Conservation (phyloP, 2,329 filamentous ascomycete species). For the Cercospora sp. region DNA sequence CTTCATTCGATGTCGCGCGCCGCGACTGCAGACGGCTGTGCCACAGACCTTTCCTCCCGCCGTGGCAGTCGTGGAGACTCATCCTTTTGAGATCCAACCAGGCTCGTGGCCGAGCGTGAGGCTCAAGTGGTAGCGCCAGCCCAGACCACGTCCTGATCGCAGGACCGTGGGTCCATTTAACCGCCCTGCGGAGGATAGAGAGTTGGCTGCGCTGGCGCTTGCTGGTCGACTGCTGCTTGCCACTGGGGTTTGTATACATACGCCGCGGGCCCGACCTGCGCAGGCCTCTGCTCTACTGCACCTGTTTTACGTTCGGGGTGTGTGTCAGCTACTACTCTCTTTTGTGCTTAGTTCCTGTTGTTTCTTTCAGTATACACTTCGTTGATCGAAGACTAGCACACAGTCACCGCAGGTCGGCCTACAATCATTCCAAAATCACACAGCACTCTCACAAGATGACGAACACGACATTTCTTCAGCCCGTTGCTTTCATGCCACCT, state of each 20-base stretch:
- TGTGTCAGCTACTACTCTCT: conserved; percentile 29
- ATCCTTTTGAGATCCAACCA: conserved; percentile 27
- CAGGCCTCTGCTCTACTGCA: conserved; percentile 27
- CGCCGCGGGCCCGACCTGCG: conserved; percentile 27
- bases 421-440: conserved; percentile 24
- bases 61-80: conserved; percentile 19
- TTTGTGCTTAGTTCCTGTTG: conserved; percentile 31
- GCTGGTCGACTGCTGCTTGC: conserved; percentile 15
- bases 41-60: conserved; percentile 14
- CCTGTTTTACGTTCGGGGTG: conserved; percentile 26
- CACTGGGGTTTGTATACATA: conserved; percentile 31
- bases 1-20: conserved; percentile 15
- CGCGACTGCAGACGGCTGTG: conserved; percentile 18
- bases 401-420: conserved; percentile 49
- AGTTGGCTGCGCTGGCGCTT: conserved; percentile 28
- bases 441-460: conserved; percentile 18
- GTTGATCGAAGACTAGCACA: conserved; percentile 49
- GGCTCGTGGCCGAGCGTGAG: conserved; percentile 22
- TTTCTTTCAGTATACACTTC: conserved; percentile 37
- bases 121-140: conserved; percentile 38
- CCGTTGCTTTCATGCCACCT: conserved; percentile 56
- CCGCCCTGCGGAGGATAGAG: conserved; percentile 31
- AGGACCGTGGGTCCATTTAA: conserved; percentile 31
- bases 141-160: conserved; percentile 31
- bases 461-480: conserved; percentile 51